These are phyloP conservation scores for Cinnamomum chago DNA, from an alignment of 164 flowering plant species.

Conservation along the genomic window DNA sequence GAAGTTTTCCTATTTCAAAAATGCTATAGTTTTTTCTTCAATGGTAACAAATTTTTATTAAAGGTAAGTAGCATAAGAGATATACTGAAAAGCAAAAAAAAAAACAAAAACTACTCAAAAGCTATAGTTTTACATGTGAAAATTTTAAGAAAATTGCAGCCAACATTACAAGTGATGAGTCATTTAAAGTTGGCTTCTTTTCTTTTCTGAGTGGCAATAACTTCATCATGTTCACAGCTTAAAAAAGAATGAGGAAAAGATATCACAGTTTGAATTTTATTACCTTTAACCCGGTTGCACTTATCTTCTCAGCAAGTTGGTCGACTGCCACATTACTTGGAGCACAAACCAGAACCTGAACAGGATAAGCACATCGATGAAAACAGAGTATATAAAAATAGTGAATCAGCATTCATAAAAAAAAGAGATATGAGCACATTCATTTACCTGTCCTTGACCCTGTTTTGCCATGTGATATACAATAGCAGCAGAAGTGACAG, in stretches of 20 bases:
- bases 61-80: too few relatives aligned
- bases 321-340: constrained; percentile 99
- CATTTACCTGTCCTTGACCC: constrained; percentile 95
- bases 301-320: constrained; percentile 98
- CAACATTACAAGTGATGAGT: too few relatives aligned
- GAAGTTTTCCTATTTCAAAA: too few relatives aligned
- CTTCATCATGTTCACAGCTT: neutral
- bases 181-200: too few relatives aligned
- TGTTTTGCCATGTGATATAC: constrained; percentile 99
- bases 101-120: too few relatives aligned
- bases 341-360: constrained; percentile 97
- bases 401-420: neutral
- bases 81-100: too few relatives aligned
- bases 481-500: constrained; percentile 98
- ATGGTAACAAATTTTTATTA: too few relatives aligned
- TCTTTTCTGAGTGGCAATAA: too few relatives aligned
- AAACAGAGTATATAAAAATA: neutral
- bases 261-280: neutral
- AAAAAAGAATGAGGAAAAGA: neutral
- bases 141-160: too few relatives aligned
- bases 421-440: neutral
- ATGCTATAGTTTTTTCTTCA: too few relatives aligned
- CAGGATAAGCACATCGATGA: constrained; percentile 3
- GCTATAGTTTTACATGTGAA: too few relatives aligned
- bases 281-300: constrained; percentile 99